phyloP scores from a whole-genome alignment of 139 green algal species.

The Limnomonas spitsbergensis region DNA sequence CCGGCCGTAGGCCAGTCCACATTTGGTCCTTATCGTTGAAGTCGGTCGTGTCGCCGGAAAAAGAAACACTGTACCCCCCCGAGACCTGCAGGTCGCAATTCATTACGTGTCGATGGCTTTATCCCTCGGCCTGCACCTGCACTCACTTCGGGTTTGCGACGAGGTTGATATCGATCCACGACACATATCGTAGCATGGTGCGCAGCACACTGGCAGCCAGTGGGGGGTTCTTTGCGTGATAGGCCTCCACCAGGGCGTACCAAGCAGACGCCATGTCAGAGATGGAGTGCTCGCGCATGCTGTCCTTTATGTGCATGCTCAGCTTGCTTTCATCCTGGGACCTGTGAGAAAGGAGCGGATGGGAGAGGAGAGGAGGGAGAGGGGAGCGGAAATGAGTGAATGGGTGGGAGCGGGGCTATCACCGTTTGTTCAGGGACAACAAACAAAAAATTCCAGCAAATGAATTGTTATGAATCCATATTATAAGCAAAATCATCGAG shows the following conservation, averaged over 20 bases:
- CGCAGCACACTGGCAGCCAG: conserved; percentile 66
- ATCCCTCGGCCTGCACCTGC: too few relatives aligned
- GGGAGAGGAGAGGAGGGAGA: neutral
- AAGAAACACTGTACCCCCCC: too few relatives aligned
- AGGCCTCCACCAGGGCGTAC: conserved; percentile 58
- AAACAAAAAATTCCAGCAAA: too few relatives aligned
- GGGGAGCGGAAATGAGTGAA: neutral
- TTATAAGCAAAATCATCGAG: too few relatives aligned
- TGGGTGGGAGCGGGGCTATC: too few relatives aligned
- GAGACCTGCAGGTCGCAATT: too few relatives aligned
- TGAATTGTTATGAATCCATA: too few relatives aligned
- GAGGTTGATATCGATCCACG: conserved; percentile 92
- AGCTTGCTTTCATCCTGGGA: conserved; percentile 69
- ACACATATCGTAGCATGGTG: conserved; percentile 73
- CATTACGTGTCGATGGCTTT: too few relatives aligned
- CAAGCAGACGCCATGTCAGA: conserved; percentile 70
- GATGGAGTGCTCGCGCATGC: conserved; percentile 87
- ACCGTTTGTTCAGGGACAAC: too few relatives aligned
- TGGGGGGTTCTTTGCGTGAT: conserved; percentile 42
- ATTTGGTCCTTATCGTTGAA: too few relatives aligned
- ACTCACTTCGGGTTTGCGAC: conserved; percentile 78
- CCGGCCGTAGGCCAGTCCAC: too few relatives aligned
- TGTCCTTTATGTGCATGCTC: conserved; percentile 90
- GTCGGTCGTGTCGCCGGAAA: too few relatives aligned
- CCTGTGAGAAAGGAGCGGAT: conserved; percentile 34